Evolutionary conservation across 2,329 filamentous ascomycete species (phyloP).

Genomic region (Akanthomyces muscarius): DNA sequence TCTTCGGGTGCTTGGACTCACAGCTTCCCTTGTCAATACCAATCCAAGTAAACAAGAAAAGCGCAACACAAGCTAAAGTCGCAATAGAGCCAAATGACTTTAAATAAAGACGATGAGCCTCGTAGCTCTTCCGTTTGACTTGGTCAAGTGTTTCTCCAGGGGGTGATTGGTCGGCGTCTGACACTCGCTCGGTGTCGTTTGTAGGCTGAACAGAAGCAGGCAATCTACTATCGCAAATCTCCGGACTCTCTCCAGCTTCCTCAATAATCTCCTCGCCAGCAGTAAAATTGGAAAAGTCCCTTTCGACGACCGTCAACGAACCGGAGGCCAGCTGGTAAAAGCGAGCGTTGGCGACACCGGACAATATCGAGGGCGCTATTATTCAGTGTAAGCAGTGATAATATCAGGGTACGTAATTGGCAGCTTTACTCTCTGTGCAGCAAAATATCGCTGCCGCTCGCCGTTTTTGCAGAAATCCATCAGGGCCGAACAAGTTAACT

Average conservation of each 20-base stretch:
- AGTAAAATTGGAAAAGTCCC: background rate
- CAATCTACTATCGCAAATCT: background rate
- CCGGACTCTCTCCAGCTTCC: background rate
- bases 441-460: background rate
- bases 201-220: background rate
- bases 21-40: background rate
- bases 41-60: background rate
- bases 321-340: background rate
- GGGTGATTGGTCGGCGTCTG: background rate
- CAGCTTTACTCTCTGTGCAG: background rate
- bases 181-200: background rate
- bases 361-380: background rate
- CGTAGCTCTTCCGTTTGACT: background rate
- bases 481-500: background rate
- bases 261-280: background rate
- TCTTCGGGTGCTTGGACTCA: background rate
- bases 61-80: background rate
- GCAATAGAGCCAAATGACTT: background rate
- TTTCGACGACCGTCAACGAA: background rate
- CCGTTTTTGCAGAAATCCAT: background rate
- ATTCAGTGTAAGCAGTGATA: background rate
- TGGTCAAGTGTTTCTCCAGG: background rate
- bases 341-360: background rate
- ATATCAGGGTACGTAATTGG: background rate
- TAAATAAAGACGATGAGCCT: background rate